Evolutionary conservation across 495 filamentous ascomycete species (phyloP).

Genomic region (Margaritispora aquatica): DNA sequence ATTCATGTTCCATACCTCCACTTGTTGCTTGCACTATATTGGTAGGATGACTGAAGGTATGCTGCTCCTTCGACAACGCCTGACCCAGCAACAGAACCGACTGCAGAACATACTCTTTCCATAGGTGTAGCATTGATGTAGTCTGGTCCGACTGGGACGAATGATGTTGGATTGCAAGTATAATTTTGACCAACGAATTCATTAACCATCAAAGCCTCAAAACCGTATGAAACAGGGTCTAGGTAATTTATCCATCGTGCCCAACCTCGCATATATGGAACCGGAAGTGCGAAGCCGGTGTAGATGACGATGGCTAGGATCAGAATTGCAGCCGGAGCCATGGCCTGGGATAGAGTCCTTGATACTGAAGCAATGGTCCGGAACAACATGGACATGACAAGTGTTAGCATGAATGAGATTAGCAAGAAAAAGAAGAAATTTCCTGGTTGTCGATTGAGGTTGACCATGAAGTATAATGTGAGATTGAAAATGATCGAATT

Average conservation of each 20-base stretch:
- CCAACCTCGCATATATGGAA: slow-evolving; percentile 63
- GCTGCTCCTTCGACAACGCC: slow-evolving; percentile 1
- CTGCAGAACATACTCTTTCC: slow-evolving; percentile 5
- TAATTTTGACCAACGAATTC: slow-evolving; percentile 35
- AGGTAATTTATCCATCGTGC: slow-evolving; percentile 83
- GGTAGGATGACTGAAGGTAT: slow-evolving; percentile 46
- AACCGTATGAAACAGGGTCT: slow-evolving; percentile 81
- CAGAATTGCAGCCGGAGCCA: slow-evolving; percentile 73
- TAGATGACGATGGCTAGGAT: slow-evolving; percentile 80
- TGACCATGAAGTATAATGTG: slow-evolving; percentile 70
- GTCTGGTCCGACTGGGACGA: slow-evolving; percentile 8
- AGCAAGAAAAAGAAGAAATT: slow-evolving; percentile 77
- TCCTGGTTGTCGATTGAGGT: slow-evolving; percentile 76
- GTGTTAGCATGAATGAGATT: slow-evolving; percentile 56
- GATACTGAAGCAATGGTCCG: slow-evolving; percentile 73
- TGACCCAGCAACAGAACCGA: slow-evolving; percentile 12
- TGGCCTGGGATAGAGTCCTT: slow-evolving; percentile 72
- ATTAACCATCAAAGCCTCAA: slow-evolving; percentile 83
- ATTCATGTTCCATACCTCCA: slow-evolving; percentile 46
- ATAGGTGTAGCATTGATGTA: slow-evolving; percentile 1
- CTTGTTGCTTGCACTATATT: slow-evolving; percentile 53
- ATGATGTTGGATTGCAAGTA: background rate
- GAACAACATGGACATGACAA: slow-evolving; percentile 77
- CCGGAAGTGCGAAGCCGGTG: slow-evolving; percentile 81
- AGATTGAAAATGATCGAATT: slow-evolving; percentile 67